These are phyloP conservation scores for Marsdenia floribunda DNA, from an alignment of 257 asterid species.

Conservation along the genomic window DNA sequence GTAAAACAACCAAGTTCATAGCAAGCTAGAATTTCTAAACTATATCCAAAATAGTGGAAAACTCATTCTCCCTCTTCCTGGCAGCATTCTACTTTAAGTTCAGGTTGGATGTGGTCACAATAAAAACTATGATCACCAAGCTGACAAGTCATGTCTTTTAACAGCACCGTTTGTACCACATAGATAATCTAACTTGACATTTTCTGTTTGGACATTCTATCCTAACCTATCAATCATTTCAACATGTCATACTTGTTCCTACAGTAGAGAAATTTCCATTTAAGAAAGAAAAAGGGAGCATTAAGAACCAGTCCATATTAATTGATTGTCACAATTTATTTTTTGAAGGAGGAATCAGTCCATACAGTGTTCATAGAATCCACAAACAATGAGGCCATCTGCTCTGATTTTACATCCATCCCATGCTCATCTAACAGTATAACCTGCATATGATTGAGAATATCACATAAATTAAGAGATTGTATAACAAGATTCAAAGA, in stretches of 20 bases:
- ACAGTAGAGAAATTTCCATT: neutral
- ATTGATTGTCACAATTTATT: neutral
- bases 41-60: neutral
- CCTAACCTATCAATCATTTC: neutral
- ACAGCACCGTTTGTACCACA: neutral
- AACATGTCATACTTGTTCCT: neutral
- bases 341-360: constrained; percentile 8
- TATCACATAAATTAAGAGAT: constrained; percentile 10
- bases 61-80: neutral
- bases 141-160: neutral
- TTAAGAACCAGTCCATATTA: neutral
- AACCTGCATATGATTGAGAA: constrained; percentile 41
- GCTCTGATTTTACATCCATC: constrained; percentile 48
- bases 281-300: neutral
- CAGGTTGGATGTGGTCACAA: neutral
- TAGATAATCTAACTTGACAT: neutral
- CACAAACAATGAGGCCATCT: constrained; percentile 71
- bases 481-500: constrained; percentile 6
- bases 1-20: neutral
- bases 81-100: neutral
- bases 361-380: constrained; percentile 66
- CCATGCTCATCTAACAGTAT: constrained; percentile 82
- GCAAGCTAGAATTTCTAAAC: neutral
- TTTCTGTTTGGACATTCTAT: neutral
- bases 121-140: neutral